These are phyloP conservation scores for Cytospora mali DNA, from an alignment of 2,329 filamentous ascomycete genomes.

Conservation along the genomic window DNA sequence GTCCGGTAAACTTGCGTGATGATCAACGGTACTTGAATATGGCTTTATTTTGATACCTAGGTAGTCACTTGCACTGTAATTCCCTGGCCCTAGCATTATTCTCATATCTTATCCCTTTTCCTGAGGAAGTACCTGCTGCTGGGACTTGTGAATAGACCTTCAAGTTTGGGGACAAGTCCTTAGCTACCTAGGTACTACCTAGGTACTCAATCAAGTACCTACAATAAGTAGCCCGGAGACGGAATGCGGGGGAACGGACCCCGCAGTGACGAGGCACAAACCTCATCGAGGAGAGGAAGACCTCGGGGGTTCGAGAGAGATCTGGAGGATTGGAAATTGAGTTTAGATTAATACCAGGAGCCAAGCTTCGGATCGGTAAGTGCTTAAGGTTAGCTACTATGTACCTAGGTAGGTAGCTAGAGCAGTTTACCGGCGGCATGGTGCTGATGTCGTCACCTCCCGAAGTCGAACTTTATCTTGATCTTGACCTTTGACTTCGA, in stretches of 20 bases:
- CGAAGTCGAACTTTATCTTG: background rate
- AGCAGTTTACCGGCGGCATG: background rate
- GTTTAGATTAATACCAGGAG: too few species aligned
- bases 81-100: background rate
- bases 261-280: slow-evolving; percentile 10
- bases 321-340: slow-evolving; percentile 5
- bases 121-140: background rate
- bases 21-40: background rate
- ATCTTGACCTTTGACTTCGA: background rate
- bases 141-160: background rate
- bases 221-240: background rate
- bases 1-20: too few species aligned
- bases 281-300: slow-evolving; percentile 1
- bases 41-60: too few species aligned
- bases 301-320: too few species aligned
- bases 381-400: too few species aligned
- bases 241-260: background rate
- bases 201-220: too few species aligned
- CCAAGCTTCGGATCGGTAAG: too few species aligned
- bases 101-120: background rate
- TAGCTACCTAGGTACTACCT: too few species aligned
- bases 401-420: background rate
- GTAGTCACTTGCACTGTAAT: background rate
- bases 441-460: background rate
- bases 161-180: background rate